Evolutionary conservation across 148 eudicot species (phyloP).

Genomic region (Rhododendron griersonianum): DNA sequence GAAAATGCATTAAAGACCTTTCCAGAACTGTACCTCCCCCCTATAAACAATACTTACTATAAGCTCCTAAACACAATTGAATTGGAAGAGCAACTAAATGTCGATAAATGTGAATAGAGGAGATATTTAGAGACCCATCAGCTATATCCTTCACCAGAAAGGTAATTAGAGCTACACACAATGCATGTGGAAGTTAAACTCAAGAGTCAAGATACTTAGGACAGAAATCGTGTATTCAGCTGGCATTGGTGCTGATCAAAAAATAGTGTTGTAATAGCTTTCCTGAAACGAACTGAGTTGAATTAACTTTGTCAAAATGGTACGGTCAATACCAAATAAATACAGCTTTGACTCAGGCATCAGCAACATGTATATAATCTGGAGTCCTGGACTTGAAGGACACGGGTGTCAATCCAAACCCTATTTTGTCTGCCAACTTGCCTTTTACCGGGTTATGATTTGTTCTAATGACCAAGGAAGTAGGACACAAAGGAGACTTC

Average conservation of each 20-base stretch:
- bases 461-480: background rate
- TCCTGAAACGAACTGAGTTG: background rate
- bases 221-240: background rate
- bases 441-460: background rate
- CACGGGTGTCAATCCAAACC: background rate
- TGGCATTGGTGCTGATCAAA: background rate
- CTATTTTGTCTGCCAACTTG: background rate
- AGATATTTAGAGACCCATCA: background rate
- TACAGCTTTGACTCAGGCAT: background rate
- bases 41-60: conserved; percentile 27
- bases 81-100: background rate
- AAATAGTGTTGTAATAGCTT: background rate
- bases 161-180: background rate
- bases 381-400: background rate
- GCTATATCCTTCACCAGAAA: background rate
- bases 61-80: background rate
- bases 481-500: background rate
- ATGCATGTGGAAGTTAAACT: background rate
- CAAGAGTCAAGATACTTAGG: background rate
- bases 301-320: background rate
- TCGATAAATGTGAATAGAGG: background rate
- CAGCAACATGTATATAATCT: background rate
- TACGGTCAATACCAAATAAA: background rate
- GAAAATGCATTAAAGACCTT: conserved; percentile 60
- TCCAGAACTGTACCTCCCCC: conserved; percentile 54